Evolutionary conservation across 1,139 yeast genomes (phyloP).

Genomic region (Casaregolazyma suthepensis): DNA sequence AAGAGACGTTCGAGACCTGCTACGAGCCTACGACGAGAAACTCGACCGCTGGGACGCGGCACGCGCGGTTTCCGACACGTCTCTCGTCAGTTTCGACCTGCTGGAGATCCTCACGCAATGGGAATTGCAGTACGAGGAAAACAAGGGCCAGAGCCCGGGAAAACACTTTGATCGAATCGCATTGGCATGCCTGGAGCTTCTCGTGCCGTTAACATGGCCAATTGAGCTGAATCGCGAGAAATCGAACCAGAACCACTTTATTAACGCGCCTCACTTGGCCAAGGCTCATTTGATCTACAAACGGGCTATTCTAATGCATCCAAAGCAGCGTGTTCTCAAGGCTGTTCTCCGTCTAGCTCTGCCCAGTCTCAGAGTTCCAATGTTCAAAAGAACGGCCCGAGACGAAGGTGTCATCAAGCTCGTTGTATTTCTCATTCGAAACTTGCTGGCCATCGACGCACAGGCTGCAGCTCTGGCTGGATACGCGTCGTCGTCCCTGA

Average conservation of each 20-base stretch:
- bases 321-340: slow-evolving; percentile 56
- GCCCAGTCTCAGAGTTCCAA: slow-evolving; percentile 54
- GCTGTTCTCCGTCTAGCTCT: slow-evolving; percentile 67
- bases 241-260: slow-evolving; percentile 47
- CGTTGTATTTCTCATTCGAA: slow-evolving; percentile 68
- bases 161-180: slow-evolving; percentile 52
- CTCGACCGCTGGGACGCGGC: slow-evolving; percentile 73
- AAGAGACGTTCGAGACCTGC: slow-evolving; percentile 84
- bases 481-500: slow-evolving; percentile 9
- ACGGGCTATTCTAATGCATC: slow-evolving; percentile 52
- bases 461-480: slow-evolving; percentile 35
- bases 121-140: slow-evolving; percentile 43
- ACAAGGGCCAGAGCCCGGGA: slow-evolving; percentile 25
- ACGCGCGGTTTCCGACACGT: slow-evolving; percentile 77
- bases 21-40: slow-evolving; percentile 72
- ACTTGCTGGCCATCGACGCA: slow-evolving; percentile 70
- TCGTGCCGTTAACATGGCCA: slow-evolving; percentile 89
- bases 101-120: slow-evolving; percentile 70
- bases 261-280: slow-evolving; percentile 53
- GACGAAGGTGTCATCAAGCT: slow-evolving; percentile 71
- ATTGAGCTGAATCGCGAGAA: slow-evolving; percentile 49
- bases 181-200: slow-evolving; percentile 64
- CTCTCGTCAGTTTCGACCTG: slow-evolving; percentile 66
- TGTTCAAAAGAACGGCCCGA: slow-evolving; percentile 54
- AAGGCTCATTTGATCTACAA: slow-evolving; percentile 69